phyloP scores from a whole-genome alignment of 2,329 filamentous ascomycete genomes.

The Elsinoe fawcettii region DNA sequence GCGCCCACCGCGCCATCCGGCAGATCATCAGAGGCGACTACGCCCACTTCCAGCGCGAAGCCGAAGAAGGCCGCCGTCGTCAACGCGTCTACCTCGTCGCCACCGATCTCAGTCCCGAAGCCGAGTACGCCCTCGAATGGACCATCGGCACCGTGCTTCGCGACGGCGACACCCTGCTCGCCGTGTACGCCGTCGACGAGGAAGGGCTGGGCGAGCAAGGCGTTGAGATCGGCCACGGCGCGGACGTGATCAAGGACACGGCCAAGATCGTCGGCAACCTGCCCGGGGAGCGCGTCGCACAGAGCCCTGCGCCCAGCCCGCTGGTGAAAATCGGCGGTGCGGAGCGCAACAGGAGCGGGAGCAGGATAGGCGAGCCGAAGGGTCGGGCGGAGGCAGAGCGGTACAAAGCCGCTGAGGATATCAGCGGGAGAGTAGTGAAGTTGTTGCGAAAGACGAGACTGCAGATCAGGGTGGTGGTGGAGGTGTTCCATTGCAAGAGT shows the following conservation, averaged over 20 bases:
- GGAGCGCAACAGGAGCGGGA: constrained; percentile 22
- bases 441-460: constrained; percentile 83
- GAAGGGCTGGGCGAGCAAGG: constrained; percentile 49
- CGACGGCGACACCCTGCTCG: constrained; percentile 87
- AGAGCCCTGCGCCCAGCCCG: constrained; percentile 18
- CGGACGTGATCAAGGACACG: constrained; percentile 67
- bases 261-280: constrained; percentile 63
- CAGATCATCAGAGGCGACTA: constrained; percentile 90
- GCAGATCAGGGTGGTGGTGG: constrained; percentile 86
- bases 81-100: constrained; percentile 91
- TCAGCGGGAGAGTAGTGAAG: constrained; percentile 77
- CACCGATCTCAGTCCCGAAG: constrained; percentile 88
- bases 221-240: constrained; percentile 60
- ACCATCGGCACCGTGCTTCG: constrained; percentile 90
- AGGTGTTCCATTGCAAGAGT: constrained; percentile 97
- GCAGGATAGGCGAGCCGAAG: constrained; percentile 24
- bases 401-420: constrained; percentile 68
- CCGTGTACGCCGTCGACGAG: constrained; percentile 89
- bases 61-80: constrained; percentile 68
- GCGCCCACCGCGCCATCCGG: constrained; percentile 72
- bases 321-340: neutral
- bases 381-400: constrained; percentile 65
- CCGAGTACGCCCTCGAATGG: constrained; percentile 93
- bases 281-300: constrained; percentile 30
- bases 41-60: constrained; percentile 63